These are phyloP conservation scores for Nemania sp. DNA, from an alignment of 2,329 filamentous ascomycete genomes.

Conservation along the genomic window DNA sequence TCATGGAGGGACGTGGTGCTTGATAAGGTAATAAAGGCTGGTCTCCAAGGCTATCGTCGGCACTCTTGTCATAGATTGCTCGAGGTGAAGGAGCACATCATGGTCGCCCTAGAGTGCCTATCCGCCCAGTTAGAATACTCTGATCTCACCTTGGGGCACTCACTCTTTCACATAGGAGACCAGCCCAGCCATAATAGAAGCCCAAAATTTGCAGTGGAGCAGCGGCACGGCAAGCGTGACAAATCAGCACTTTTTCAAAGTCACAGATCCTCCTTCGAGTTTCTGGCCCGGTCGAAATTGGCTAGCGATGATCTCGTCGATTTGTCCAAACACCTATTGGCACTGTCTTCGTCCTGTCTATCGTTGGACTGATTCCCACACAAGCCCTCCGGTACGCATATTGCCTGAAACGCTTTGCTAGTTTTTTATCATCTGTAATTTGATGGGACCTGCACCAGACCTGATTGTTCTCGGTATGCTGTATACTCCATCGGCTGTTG, in stretches of 20 bases:
- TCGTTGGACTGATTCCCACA: constrained; percentile 13
- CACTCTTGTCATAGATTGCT: constrained; percentile 20
- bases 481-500: constrained; percentile 8
- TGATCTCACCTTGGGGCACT: constrained; percentile 5
- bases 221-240: constrained; percentile 19
- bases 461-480: constrained; percentile 16
- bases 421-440: constrained; percentile 22
- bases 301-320: constrained; percentile 10
- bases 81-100: constrained; percentile 13
- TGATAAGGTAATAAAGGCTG: constrained; percentile 21
- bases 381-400: constrained; percentile 15
- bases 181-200: constrained; percentile 11
- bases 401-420: constrained; percentile 27
- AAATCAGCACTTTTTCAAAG: constrained; percentile 17
- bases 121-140: constrained; percentile 17
- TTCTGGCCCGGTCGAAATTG: constrained; percentile 17
- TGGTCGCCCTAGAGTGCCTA: constrained; percentile 16
- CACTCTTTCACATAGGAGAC: constrained; percentile 16
- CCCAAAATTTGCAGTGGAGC: constrained; percentile 8
- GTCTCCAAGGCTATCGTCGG: constrained; percentile 9
- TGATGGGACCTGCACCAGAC: constrained; percentile 25
- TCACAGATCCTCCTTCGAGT: constrained; percentile 21
- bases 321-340: constrained; percentile 14
- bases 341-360: constrained; percentile 2
- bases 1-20: constrained; percentile 12